phyloP scores from a whole-genome alignment of 2,329 filamentous ascomycete genomes.

The Botryotinia calthae region DNA sequence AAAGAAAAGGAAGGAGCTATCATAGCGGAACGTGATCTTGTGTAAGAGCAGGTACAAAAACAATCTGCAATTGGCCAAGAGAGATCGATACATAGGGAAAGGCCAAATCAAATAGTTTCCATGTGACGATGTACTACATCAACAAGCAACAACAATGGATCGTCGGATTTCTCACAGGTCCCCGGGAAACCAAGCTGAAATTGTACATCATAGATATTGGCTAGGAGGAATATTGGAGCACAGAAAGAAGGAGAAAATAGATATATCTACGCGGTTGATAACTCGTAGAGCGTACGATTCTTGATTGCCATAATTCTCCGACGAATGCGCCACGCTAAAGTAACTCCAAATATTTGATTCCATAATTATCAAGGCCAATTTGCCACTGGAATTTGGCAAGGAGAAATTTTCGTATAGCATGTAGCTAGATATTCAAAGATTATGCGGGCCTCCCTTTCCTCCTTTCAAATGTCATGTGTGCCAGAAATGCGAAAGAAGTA shows the following conservation, averaged over 20 bases:
- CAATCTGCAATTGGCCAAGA: not conserved
- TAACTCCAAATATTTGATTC: not conserved
- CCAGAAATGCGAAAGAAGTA: not conserved
- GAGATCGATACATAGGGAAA: not conserved
- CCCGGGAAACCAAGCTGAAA: not conserved
- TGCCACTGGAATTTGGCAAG: not conserved
- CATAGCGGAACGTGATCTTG: not conserved
- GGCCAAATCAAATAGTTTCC: not conserved
- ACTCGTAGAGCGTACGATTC: conserved; percentile 3
- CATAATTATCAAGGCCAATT: not conserved
- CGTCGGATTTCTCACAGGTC: not conserved
- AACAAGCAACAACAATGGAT: not conserved
- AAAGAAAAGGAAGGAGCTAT: not conserved
- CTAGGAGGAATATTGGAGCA: not conserved
- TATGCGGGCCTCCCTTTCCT: not conserved
- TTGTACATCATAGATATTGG: not conserved
- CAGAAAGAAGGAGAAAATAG: not conserved
- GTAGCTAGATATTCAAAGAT: not conserved
- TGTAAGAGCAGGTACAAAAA: not conserved
- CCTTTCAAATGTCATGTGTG: not conserved
- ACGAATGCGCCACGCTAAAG: not conserved
- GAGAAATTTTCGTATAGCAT: not conserved
- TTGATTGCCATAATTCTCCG: not conserved
- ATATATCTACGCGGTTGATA: not conserved
- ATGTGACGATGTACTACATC: conserved; percentile 5